Conservation (phyloP, 1,139 yeast genomes). For the Keqinozyma sinolaborantium region DNA sequence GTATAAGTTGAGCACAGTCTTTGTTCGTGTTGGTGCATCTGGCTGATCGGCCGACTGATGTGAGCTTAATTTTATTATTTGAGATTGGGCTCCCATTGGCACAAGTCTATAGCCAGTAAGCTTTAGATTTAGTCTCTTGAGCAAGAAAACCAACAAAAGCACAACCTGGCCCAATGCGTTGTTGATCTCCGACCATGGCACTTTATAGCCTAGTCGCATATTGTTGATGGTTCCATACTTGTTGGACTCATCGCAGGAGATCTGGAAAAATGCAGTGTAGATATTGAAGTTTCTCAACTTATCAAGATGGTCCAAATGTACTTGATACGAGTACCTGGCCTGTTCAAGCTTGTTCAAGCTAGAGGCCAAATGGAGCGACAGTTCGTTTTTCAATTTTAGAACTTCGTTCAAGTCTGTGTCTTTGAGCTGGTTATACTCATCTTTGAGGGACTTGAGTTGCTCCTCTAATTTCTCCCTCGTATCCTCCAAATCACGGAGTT, state of each 20-base stretch:
- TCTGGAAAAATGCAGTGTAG: slow-evolving; percentile 75
- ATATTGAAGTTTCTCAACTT: slow-evolving; percentile 72
- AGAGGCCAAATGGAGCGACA: slow-evolving; percentile 46
- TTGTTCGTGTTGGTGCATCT: slow-evolving; percentile 9
- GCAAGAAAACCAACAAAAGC: slow-evolving; percentile 62
- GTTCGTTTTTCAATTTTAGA: slow-evolving; percentile 45
- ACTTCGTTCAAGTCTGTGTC: slow-evolving; percentile 41
- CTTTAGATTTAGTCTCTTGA: slow-evolving; percentile 52
- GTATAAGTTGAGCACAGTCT: slow-evolving; percentile 44
- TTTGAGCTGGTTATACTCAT: slow-evolving; percentile 36
- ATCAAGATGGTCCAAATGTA: slow-evolving; percentile 63
- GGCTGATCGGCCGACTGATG: slow-evolving; percentile 2
- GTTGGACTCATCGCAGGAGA: slow-evolving; percentile 65
- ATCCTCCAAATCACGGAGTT: slow-evolving; percentile 43
- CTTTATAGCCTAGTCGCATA: slow-evolving; percentile 65
- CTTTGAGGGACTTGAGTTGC: slow-evolving; percentile 34
- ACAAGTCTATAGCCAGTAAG: slow-evolving; percentile 60
- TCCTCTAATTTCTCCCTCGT: slow-evolving; percentile 35
- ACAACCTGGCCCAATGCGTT: slow-evolving; percentile 90
- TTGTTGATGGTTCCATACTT: slow-evolving; percentile 88
- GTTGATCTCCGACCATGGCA: slow-evolving; percentile 90
- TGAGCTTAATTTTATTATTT: slow-evolving; percentile 58
- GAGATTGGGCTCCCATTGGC: slow-evolving; percentile 85
- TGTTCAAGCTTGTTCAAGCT: slow-evolving; percentile 55
- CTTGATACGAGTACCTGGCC: slow-evolving; percentile 58